phyloP scores from a whole-genome alignment of 2,329 filamentous ascomycete genomes.

The Paraphaeosphaeria minitans region DNA sequence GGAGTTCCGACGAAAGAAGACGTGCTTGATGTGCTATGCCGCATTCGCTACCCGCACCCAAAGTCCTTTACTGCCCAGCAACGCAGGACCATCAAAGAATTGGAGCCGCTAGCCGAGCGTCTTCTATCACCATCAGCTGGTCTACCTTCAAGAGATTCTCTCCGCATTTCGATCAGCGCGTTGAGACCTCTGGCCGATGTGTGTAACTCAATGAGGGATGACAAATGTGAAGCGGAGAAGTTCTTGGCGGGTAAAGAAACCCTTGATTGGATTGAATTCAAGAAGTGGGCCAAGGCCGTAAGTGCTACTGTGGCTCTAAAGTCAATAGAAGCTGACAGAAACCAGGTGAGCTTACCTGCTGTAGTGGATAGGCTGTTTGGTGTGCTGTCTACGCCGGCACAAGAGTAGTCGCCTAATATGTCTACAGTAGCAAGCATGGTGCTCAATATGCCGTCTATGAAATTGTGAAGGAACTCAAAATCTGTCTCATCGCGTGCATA shows the following conservation, averaged over 20 bases:
- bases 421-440: too few species aligned
- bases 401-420: not conserved
- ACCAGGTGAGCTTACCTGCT: not conserved
- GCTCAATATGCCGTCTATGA: too few species aligned
- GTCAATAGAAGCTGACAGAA: not conserved
- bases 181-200: constrained; percentile 2
- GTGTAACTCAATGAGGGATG: constrained; percentile 7
- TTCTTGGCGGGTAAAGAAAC: constrained; percentile 3
- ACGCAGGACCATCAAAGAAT: not conserved
- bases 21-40: constrained; percentile 9
- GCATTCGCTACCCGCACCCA: constrained; percentile 6
- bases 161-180: not conserved
- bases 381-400: not conserved
- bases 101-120: constrained; percentile 5
- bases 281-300: constrained; percentile 8
- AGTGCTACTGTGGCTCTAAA: not conserved
- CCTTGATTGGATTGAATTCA: not conserved
- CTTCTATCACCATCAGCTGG: not conserved
- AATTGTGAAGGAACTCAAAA: too few species aligned
- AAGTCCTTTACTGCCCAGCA: not conserved
- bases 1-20: constrained; percentile 9
- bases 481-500: too few species aligned
- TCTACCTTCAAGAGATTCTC: not conserved
- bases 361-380: constrained; percentile 6
- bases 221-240: constrained; percentile 6